phyloP scores from a whole-genome alignment of 129 eudicot species.

The Chrysanthemum makinoi region DNA sequence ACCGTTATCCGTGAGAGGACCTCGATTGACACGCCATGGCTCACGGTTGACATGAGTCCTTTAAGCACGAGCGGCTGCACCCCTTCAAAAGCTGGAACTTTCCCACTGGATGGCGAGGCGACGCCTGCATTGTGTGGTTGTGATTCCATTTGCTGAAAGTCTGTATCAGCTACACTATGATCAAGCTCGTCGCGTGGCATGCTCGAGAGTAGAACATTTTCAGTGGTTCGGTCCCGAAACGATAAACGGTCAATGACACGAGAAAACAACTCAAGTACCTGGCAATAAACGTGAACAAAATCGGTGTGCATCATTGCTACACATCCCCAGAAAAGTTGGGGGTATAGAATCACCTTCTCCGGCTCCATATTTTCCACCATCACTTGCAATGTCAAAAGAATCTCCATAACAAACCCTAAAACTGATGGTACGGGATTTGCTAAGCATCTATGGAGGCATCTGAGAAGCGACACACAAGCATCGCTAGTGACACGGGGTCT shows the following conservation, averaged over 20 bases:
- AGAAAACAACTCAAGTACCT: constrained; percentile 91
- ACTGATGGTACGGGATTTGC: constrained; percentile 93
- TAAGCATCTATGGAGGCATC: constrained; percentile 89
- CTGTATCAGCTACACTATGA: constrained; percentile 51
- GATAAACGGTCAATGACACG: constrained; percentile 91
- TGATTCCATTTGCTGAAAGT: constrained; percentile 75
- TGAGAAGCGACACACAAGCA: constrained; percentile 88
- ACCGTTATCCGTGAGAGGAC: constrained; percentile 88
- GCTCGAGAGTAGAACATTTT: constrained; percentile 94
- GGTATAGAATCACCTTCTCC: constrained; percentile 88
- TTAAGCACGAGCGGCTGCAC: constrained; percentile 98
- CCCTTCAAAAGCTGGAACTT: constrained; percentile 88
- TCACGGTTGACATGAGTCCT: constrained; percentile 95
- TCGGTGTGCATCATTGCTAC: constrained; percentile 99
- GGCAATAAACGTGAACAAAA: constrained; percentile 91
- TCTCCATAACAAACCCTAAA: constrained; percentile 90
- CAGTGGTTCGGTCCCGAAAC: constrained; percentile 88
- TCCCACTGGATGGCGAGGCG: constrained; percentile 42
- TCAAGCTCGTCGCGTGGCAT: constrained; percentile 95
- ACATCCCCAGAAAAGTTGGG: constrained; percentile 99
- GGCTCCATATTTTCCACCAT: constrained; percentile 99
- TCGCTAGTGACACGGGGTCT: constrained; percentile 93
- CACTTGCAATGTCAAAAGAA: constrained; percentile 87
- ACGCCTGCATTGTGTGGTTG: constrained; percentile 41
- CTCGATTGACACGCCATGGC: constrained; percentile 82